Base-by-base conservation (phyloP, 2,329 filamentous ascomycete genomes). In the Xylariaceae sp. region DNA sequence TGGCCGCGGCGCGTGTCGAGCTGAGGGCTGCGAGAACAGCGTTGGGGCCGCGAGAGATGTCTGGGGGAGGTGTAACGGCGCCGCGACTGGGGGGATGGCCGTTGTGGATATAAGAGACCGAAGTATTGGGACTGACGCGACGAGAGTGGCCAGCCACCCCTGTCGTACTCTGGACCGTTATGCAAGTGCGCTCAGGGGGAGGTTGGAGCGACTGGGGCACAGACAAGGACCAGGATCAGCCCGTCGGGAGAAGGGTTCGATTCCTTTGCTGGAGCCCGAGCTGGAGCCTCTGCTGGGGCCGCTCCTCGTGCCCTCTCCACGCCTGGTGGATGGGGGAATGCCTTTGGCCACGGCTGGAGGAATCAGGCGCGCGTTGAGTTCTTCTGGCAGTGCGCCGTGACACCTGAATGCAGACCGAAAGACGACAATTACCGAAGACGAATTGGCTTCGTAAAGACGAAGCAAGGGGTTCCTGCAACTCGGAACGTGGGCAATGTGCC, bases 151-250 rank as follows among this genome's bases (percentile, higher is more conserved):
- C 42, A 45, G 46, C 36, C 38, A 44, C 43, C 49, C 47, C 47
- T 49, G 42, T 36, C 44, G 43, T 43, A 43, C 44, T 47, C 47
- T 50, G 43, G 47, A 49, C 45, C 46, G 44, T 53, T 45, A 55
- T 56, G 52, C 53, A 49, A 49, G 43, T 42, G 35, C 32, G 35
- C 40, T 37, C 46, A 43, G 42, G 24, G 24, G 24, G 24, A 14
- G 24, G 24, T 5, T 5, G 42, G 38, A 40, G 41, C 25, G 45
- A 33, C 43, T 48, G 46, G 49, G 46, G 24, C 18, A 32, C 33
- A 25, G 33, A 39, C 46, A 43, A 39, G 47, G 46, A 37, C 38
- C 36, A 45, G 38, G 39, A 38, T 39, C 24, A 19, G 5, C 21
- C 18, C 27, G 30, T 29, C 27, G 27, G 27, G 13, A 29, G 18